Evolutionary conservation across 176 grass and related monocot species (phyloP), one percentile per base, ranked within the genome.

Genomic region (Miscanthus lutarioriparius): DNA sequence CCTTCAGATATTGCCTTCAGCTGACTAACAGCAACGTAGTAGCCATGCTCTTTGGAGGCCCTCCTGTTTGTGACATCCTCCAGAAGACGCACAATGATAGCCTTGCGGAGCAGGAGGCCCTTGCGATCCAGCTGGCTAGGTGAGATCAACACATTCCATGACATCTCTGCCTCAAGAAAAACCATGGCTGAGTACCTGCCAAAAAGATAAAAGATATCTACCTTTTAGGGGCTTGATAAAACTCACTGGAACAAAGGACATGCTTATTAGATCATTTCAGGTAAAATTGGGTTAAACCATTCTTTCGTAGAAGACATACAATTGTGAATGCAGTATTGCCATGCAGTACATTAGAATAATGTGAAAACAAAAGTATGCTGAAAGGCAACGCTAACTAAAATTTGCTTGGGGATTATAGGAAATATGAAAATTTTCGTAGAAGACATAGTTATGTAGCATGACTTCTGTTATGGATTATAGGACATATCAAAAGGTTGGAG

Each of bases 11-110:
- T 88, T 0, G 67, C 88, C 77, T 89, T 96, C 32, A 99, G 80
- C 48, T 85, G 72, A 43, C 85, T 92, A 9, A 99, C 90, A 3
- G 87, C 96, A 22, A 92, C 41, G 35, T 94, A 96, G 88, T 96
- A 96, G 54, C 96, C 96, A 54, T 99, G 93, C 82, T 96, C 93
- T 72, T 99, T 99, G 14, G 96, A 99, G 40, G 96, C 93, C 84
- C 87, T 96, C 61, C 85, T 93, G 79, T 89, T 96, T 16, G 96
- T 86, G 0, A 96, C 83, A 43, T 96, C 96, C 79, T 96, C 96
- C 35, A 96, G 63, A 86, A 96, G 93, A 45, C 84, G 91, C 22
- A 91, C 83, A 3, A 99, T 90, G 75, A 99, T 92, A 0, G 91
- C 70, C 89, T 96, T 99, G n/a, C 88, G 91, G 48, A 99, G 91